phyloP scores from a whole-genome alignment of 2,329 filamentous ascomycete genomes.

The Tolypocladium paradoxum region DNA sequence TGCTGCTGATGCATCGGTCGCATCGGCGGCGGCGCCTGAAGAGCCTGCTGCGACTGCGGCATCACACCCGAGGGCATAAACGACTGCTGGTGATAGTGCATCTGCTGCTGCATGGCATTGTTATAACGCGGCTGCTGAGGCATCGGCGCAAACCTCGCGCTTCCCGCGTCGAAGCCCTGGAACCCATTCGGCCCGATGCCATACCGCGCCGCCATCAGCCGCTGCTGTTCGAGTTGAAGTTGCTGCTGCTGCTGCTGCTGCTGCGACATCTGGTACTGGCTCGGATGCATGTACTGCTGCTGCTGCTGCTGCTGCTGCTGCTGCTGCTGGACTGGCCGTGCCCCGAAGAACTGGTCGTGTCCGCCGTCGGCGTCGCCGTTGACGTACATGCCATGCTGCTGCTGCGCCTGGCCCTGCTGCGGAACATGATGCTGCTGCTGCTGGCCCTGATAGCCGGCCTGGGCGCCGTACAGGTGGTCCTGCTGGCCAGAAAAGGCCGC shows the following conservation, averaged over 20 bases:
- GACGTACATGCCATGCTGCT: conserved; percentile 7
- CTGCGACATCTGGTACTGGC: conserved; percentile 12
- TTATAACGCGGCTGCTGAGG: conserved; percentile 3
- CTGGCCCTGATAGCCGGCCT: conserved; percentile 13
- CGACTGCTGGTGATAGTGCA: conserved; percentile 1
- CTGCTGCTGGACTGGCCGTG: conserved; percentile 10
- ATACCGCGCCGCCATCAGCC: conserved; percentile 3
- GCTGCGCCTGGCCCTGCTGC: conserved; percentile 12
- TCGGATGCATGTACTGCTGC: conserved; percentile 8
- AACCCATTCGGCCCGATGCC: background rate
- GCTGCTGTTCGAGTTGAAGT: conserved; percentile 11
- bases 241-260: conserved; percentile 7
- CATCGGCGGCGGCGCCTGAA: background rate
- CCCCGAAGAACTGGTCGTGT: conserved; percentile 13
- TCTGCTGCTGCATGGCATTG: background rate
- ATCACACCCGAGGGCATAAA: background rate
- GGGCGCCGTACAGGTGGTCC: conserved; percentile 13
- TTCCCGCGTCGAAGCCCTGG: background rate
- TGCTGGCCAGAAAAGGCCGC: conserved; percentile 17
- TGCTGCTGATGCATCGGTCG: background rate
- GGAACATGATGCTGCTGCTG: conserved; percentile 13
- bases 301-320: conserved; percentile 15
- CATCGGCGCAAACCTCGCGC: conserved; percentile 10
- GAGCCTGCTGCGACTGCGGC: background rate
- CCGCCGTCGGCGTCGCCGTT: conserved; percentile 6